These are phyloP conservation scores for Torulaspora microellipsoides DNA, from an alignment of 805 yeast species.

Conservation along the genomic window DNA sequence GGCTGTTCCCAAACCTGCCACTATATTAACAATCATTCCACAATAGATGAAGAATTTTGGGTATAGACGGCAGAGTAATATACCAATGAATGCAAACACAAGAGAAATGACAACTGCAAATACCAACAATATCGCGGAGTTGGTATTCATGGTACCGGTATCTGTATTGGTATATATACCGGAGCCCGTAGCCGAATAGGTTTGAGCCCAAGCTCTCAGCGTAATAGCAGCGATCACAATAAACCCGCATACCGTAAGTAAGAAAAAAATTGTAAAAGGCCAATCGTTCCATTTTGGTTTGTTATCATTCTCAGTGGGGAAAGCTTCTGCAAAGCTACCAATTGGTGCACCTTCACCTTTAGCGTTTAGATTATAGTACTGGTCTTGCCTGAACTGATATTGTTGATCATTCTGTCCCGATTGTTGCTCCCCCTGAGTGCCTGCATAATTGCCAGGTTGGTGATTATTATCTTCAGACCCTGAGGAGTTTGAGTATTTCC, in stretches of 20 bases:
- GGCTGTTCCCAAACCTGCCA: constrained; percentile 69
- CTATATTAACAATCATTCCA: constrained; percentile 62
- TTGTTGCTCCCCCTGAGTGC: background rate
- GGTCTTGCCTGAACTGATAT: constrained; percentile 12
- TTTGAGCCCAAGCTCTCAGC: constrained; percentile 55
- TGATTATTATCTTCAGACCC: background rate
- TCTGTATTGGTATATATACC: constrained; percentile 53
- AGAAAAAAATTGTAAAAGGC: constrained; percentile 56
- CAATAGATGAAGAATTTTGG: constrained; percentile 65
- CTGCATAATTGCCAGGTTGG: background rate
- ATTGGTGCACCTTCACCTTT: constrained; percentile 36
- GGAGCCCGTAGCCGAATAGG: constrained; percentile 53
- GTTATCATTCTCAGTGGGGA: constrained; percentile 45
- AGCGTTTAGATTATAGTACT: constrained; percentile 29
- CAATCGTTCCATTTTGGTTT: constrained; percentile 68
- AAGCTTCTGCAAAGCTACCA: constrained; percentile 60
- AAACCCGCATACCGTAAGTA: constrained; percentile 56
- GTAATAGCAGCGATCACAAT: constrained; percentile 65
- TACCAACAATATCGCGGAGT: constrained; percentile 65
- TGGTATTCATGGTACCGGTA: constrained; percentile 66
- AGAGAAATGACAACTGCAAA: constrained; percentile 60
- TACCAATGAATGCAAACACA: constrained; percentile 51
- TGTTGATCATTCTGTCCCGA: background rate
- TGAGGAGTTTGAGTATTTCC: background rate
- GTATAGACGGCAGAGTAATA: constrained; percentile 55